These are phyloP conservation scores for Catenaria anguillulae DNA, from an alignment of 371 early-diverging fungal species.

Conservation along the genomic window DNA sequence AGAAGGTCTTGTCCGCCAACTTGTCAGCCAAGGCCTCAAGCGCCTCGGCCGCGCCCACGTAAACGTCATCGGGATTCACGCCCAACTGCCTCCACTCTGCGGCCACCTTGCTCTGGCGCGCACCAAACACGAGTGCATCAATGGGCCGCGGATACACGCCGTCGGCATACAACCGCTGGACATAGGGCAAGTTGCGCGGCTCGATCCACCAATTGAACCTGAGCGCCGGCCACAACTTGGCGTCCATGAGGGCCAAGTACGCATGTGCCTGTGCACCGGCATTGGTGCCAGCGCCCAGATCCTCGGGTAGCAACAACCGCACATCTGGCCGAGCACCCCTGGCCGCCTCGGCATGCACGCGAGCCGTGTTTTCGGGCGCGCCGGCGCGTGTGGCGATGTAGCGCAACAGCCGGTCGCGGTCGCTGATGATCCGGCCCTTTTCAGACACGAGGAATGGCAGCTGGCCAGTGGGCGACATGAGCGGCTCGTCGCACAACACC, in stretches of 20 bases:
- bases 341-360: background rate
- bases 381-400: background rate
- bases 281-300: background rate
- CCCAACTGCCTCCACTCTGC: background rate
- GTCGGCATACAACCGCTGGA: background rate
- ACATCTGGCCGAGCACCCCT: background rate
- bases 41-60: background rate
- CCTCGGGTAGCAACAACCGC: background rate
- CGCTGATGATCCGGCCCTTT: background rate
- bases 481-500: background rate
- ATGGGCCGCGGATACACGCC: background rate
- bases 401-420: background rate
- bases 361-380: background rate
- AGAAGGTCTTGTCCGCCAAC: background rate
- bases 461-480: slow-evolving; percentile 2
- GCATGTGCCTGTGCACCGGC: background rate
- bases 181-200: background rate
- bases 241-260: slow-evolving; percentile 1
- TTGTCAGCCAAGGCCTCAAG: background rate
- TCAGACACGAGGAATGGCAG: slow-evolving; percentile 5
- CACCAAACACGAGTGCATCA: background rate
- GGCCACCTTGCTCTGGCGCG: background rate
- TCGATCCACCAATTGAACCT: background rate
- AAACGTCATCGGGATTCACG: background rate
- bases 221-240: slow-evolving; percentile 1